Evolutionary conservation across 805 yeast species (phyloP).

Genomic region (Pichia phayaonensis): DNA sequence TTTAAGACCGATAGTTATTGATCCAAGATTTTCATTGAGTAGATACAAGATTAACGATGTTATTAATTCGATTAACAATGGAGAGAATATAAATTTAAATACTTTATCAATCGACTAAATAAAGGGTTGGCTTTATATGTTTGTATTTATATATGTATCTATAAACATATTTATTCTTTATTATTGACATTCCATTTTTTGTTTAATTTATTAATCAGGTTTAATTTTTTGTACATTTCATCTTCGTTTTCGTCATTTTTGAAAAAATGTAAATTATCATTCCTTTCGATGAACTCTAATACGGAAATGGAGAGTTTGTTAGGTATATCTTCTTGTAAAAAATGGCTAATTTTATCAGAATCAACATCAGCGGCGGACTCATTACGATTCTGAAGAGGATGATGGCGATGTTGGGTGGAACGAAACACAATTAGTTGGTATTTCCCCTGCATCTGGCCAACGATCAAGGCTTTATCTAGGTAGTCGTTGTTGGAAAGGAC

Average conservation of each 20-base stretch:
- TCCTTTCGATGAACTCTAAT: slow-evolving; percentile 41
- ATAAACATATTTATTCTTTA: slow-evolving; percentile 15
- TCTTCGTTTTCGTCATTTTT: slow-evolving; percentile 6
- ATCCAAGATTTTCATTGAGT: slow-evolving; percentile 87
- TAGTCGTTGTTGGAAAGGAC: slow-evolving; percentile 85
- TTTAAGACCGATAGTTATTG: slow-evolving; percentile 88
- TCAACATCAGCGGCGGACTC: slow-evolving; percentile 10
- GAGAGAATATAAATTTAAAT: slow-evolving; percentile 31
- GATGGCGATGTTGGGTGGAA: slow-evolving; percentile 7
- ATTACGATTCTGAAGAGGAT: slow-evolving; percentile 3
- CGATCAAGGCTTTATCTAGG: slow-evolving; percentile 74
- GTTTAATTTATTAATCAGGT: slow-evolving; percentile 23
- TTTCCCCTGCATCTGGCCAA: slow-evolving; percentile 98
- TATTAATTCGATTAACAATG: slow-evolving; percentile 38
- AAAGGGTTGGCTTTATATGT: not conserved
- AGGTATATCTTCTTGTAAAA: slow-evolving; percentile 90
- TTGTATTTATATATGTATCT: not conserved
- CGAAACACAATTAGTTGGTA: slow-evolving; percentile 81
- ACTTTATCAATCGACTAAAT: slow-evolving; percentile 41
- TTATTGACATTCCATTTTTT: slow-evolving; percentile 27
- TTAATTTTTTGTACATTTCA: slow-evolving; percentile 12
- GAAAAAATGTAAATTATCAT: slow-evolving; percentile 27
- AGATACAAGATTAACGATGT: slow-evolving; percentile 78
- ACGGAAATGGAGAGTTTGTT: slow-evolving; percentile 52
- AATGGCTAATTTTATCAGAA: slow-evolving; percentile 69